Evolutionary conservation across 768 basidiomycete genomes (phyloP), one percentile per base, ranked within the genome.

Genomic region (Russula olivacea): DNA sequence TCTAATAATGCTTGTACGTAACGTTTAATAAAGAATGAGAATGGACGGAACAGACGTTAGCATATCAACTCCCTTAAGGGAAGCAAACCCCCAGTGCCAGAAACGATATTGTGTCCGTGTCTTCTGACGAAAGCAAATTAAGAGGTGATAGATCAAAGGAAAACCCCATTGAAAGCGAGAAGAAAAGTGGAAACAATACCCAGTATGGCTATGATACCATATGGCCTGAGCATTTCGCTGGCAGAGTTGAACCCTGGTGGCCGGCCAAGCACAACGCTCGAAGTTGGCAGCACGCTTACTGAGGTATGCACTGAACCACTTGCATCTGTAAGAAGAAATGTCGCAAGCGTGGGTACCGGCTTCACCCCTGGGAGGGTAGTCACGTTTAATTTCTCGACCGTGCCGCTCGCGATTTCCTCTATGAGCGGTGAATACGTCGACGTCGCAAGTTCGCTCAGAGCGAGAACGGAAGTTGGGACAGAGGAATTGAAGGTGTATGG

Each of bases 401-500:
- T 61, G n/a, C 65, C 67, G 25, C 47, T 41, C 23, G 41, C 34
- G 23, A 66, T 52, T 3, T 60, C 41, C 49, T 40, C 61, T 54
- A 87, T 73, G 30, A 89, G 75, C 0, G 89, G 78, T 40, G 72
- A 76, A 69, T 92, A 92, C 3, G 89, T 89, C 72, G 83, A 85
- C 0, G 84, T 86, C 19, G 83, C 89, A 23, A 91, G 82, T 40
- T 83, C 88, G 19, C 83, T 79, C 3, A 74, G 64, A 4, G 84
- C 83, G 17, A 77, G 63, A 4, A 81, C 83, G 19, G 61, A 38
- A 17, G 59, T 58, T 10, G 80, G 67, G 53, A 89, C 73, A 4
- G 90, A 87, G 0, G 87, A 79, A 68, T 91, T 91, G 70, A 91
- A 84, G 8, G 77, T 71, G 71, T 90, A 92, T 0, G 82, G 64